These are phyloP conservation scores for Penicillium sp. DNA, from an alignment of 2,329 filamentous ascomycete species.

Conservation along the genomic window DNA sequence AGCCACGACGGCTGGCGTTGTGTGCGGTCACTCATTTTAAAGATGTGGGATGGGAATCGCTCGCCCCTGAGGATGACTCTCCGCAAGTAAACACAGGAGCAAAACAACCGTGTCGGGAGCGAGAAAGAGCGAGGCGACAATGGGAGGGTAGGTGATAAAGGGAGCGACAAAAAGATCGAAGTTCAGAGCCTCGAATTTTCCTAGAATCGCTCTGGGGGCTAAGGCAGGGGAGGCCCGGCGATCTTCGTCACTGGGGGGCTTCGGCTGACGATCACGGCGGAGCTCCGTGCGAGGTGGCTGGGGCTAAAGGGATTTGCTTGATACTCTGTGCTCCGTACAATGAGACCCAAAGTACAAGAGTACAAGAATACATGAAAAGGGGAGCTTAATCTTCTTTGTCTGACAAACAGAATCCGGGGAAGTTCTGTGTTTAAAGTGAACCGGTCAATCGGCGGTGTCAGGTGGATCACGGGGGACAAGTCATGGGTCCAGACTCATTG, in stretches of 20 bases:
- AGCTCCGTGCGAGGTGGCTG: constrained; percentile 20
- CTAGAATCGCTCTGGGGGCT: not conserved
- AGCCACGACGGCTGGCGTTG: constrained; percentile 35
- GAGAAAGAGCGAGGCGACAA: not conserved
- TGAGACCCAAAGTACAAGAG: not conserved
- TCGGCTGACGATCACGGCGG: constrained; percentile 19
- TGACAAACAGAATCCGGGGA: not conserved
- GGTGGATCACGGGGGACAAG: not conserved
- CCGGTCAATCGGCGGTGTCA: not conserved
- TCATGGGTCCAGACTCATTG: constrained; percentile 2
- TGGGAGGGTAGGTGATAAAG: not conserved
- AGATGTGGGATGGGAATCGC: constrained; percentile 4
- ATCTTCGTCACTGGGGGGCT: constrained; percentile 15
- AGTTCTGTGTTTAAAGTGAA: not conserved
- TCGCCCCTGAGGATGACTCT: constrained; percentile 10
- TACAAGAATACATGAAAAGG: not conserved
- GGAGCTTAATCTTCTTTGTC: not conserved
- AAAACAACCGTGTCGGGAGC: not conserved
- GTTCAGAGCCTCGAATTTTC: not conserved
- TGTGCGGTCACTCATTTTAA: constrained; percentile 35
- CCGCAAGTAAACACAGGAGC: constrained; percentile 1
- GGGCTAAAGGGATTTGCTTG: not conserved
- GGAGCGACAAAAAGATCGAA: constrained; percentile 3
- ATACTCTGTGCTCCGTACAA: not conserved
- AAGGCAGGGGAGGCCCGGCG: constrained; percentile 9